Conservation (phyloP, 2,329 filamentous ascomycete species). For the Calonectria henricotiae region DNA sequence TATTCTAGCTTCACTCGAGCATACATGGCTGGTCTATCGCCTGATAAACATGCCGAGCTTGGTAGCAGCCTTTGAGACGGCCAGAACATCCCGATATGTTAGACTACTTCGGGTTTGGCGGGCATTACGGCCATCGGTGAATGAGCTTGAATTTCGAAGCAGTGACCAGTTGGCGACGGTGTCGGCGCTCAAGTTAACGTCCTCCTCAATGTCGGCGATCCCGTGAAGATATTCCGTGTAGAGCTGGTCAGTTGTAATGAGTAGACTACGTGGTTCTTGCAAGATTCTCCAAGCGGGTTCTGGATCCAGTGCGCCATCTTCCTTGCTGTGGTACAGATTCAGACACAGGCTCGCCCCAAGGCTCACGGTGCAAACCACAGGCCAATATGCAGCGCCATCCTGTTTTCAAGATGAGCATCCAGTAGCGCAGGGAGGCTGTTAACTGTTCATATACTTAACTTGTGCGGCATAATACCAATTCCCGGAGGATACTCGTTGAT, state of each 20-base stretch:
- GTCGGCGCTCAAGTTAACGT: conserved; percentile 74
- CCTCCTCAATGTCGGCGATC: conserved; percentile 77
- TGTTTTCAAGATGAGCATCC: conserved; percentile 57
- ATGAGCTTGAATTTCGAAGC: conserved; percentile 67
- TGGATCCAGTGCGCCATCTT: conserved; percentile 71
- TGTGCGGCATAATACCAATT: conserved; percentile 97
- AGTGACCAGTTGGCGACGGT: conserved; percentile 83
- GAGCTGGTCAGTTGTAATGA: conserved; percentile 79
- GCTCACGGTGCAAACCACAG: conserved; percentile 92
- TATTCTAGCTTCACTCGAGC: conserved; percentile 66
- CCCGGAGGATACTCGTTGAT: conserved; percentile 93
- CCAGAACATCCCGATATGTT: conserved; percentile 89
- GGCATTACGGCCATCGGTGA: conserved; percentile 69
- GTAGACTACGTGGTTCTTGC: conserved; percentile 87
- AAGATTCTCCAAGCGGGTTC: conserved; percentile 74
- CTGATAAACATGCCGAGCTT: conserved; percentile 72
- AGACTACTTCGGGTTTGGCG: conserved; percentile 79
- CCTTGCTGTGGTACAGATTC: conserved; percentile 79
- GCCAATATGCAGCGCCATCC: conserved; percentile 90
- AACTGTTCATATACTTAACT: conserved; percentile 64
- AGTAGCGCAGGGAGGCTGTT: conserved; percentile 31
- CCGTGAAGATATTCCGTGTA: conserved; percentile 84
- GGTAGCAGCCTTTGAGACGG: conserved; percentile 81
- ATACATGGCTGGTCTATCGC: conserved; percentile 52
- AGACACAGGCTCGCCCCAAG: conserved; percentile 85